Conservation (phyloP, 164 flowering plant genomes). For the Vitis rotundifolia region DNA sequence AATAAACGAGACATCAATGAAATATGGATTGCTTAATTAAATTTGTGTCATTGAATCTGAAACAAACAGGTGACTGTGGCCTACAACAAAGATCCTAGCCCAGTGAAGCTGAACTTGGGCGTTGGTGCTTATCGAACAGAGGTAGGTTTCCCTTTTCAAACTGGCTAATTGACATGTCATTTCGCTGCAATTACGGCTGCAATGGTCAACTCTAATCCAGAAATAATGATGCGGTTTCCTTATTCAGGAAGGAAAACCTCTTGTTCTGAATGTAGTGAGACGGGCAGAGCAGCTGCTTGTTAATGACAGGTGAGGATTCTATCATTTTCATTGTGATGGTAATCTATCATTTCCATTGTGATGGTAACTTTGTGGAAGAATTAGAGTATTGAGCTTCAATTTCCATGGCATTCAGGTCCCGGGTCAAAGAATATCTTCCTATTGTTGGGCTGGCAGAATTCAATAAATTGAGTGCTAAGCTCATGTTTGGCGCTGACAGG, state of each 20-base stretch:
- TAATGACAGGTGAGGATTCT: constrained; percentile 52
- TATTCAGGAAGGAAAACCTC: constrained; percentile 93
- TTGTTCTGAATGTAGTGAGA: constrained; percentile 90
- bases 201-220: too few relatives aligned
- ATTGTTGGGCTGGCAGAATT: constrained; percentile 88
- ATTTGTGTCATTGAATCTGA: not conserved
- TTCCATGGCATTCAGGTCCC: constrained; percentile 45
- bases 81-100: constrained; percentile 91
- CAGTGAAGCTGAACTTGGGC: constrained; percentile 88
- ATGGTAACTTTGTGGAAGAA: not conserved
- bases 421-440: constrained; percentile 90
- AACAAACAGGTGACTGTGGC: constrained; percentile 90
- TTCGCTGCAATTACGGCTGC: not conserved
- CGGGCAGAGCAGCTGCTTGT: constrained; percentile 75
- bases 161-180: not conserved
- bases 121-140: constrained; percentile 99
- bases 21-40: too few relatives aligned
- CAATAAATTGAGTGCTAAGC: constrained; percentile 93
- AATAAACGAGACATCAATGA: not conserved
- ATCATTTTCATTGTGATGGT: not conserved
- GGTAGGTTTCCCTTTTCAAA: constrained; percentile 33
- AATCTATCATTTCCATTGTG: not conserved
- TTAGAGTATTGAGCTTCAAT: not conserved
- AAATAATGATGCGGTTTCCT: not conserved
- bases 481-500: constrained; percentile 96